Percentiles rank a stretch among this genome's conserved stretches.
Conservation (phyloP, 352 stramenopile genomes). For the Plasmopara viticola region DNA sequence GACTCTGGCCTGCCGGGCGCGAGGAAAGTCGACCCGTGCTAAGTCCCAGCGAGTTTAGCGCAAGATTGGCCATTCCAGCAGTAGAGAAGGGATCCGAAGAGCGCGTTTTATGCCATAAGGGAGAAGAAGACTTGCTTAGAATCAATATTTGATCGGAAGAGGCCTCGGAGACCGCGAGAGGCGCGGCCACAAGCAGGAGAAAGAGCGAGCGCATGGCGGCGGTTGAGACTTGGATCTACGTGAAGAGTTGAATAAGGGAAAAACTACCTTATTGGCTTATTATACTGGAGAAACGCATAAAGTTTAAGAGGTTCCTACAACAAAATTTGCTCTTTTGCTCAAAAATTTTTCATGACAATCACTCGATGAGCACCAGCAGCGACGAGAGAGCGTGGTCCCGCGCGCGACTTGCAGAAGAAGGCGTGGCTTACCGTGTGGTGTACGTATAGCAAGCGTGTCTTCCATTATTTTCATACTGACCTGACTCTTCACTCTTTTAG, state of each 20-base stretch:
- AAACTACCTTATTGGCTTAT: no score
- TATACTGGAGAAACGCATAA: no score
- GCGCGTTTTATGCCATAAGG: conserved; percentile 20
- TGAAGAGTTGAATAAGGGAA: no score
- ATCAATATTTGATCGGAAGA: conserved; percentile 26
- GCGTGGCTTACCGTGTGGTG: conserved; percentile 52
- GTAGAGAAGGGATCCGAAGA: conserved; percentile 19
- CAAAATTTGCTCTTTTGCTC: no score
- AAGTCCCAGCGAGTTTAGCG: conserved; percentile 32
- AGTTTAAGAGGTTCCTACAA: no score
- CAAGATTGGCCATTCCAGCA: conserved; percentile 32
- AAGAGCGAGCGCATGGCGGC: conserved; percentile 10
- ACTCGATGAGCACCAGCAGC: conserved; percentile 9
- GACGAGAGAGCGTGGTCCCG: conserved; percentile 32
- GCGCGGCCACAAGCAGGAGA: conserved; percentile 12
- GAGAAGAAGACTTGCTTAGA: conserved; percentile 11
- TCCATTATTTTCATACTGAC: conserved; percentile 2
- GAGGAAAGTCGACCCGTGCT: conserved; percentile 19
- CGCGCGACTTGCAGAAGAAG: conserved; percentile 38
- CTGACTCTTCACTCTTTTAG: conserved; percentile 13
- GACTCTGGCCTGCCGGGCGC: conserved; percentile 17
- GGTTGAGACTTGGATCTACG: conserved; percentile 14
- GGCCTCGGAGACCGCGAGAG: conserved; percentile 7
- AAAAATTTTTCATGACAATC: not conserved
- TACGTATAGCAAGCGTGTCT: conserved; percentile 15